Conservation (phyloP, 1,139 yeast genomes). For the Meyerozyma elateridarum region DNA sequence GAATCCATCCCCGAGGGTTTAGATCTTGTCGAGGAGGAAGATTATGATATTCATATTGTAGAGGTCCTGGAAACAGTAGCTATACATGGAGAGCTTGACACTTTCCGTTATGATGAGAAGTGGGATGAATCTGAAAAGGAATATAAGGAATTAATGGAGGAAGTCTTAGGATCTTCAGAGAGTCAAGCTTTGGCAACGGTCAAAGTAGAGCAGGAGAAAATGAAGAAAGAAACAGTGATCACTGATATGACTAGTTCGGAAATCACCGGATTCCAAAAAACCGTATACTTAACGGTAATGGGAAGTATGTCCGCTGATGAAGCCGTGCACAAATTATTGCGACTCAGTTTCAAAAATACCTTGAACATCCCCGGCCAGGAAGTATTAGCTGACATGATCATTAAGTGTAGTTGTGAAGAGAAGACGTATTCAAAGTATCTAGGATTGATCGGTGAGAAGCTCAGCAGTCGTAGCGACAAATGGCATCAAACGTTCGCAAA, state of each 20-base stretch:
- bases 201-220: neutral
- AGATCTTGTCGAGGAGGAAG: conserved; percentile 65
- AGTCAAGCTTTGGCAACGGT: neutral
- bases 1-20: conserved; percentile 40
- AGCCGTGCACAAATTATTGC: conserved; percentile 79
- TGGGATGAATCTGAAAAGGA: conserved; percentile 20
- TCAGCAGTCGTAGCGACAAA: conserved; percentile 41
- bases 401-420: conserved; percentile 84
- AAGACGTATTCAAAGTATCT: conserved; percentile 82
- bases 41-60: conserved; percentile 54
- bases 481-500: conserved; percentile 57
- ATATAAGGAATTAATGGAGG: conserved; percentile 8
- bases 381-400: conserved; percentile 65
- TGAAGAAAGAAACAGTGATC: conserved; percentile 19
- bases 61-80: conserved; percentile 49
- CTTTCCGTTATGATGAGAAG: conserved; percentile 48
- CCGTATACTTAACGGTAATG: conserved; percentile 77
- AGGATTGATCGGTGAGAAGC: conserved; percentile 71
- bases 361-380: conserved; percentile 20
- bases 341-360: conserved; percentile 36
- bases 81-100: conserved; percentile 46
- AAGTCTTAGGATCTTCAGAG: neutral
- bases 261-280: conserved; percentile 60
- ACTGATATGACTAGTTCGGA: conserved; percentile 71
- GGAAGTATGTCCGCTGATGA: conserved; percentile 94